phyloP scores from a whole-genome alignment of 2,329 filamentous ascomycete genomes.

The Sphaerulina populicola region DNA sequence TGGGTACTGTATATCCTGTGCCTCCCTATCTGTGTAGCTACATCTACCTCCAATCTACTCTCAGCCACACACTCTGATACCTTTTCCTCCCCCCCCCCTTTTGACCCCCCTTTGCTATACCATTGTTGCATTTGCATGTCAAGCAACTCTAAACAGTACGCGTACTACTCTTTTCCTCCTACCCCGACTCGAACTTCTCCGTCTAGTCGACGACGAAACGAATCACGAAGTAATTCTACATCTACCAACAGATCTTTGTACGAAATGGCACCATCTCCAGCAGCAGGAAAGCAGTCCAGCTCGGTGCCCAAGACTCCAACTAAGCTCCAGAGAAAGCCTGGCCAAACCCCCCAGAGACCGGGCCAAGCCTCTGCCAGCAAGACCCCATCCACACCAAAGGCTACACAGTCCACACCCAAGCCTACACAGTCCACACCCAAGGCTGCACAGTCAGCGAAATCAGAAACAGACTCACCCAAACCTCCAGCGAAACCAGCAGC shows the following conservation, averaged over 20 bases:
- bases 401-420: conserved; percentile 25
- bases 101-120: conserved; percentile 15
- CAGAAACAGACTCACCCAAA: conserved; percentile 32
- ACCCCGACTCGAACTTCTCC: conserved; percentile 42
- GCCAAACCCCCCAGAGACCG: conserved; percentile 13
- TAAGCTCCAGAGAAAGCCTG: conserved; percentile 39
- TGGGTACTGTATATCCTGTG: conserved; percentile 6
- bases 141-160: conserved; percentile 42
- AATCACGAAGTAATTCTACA: conserved; percentile 26
- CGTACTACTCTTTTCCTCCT: conserved; percentile 46
- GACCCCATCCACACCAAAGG: conserved; percentile 14
- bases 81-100: conserved; percentile 7
- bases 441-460: conserved; percentile 28
- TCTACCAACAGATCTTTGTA: conserved; percentile 27
- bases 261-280: conserved; percentile 44
- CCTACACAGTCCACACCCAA: conserved; percentile 27
- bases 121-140: conserved; percentile 38
- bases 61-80: conserved; percentile 20
- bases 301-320: conserved; percentile 43
- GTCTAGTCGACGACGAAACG: conserved; percentile 26
- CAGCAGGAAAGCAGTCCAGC: conserved; percentile 43
- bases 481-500: conserved; percentile 30
- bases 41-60: conserved; percentile 14
- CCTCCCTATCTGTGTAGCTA: conserved; percentile 16
- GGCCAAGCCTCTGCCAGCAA: conserved; percentile 6